phyloP scores from a whole-genome alignment of 139 green algal species.

The Dunaliella primolecta region DNA sequence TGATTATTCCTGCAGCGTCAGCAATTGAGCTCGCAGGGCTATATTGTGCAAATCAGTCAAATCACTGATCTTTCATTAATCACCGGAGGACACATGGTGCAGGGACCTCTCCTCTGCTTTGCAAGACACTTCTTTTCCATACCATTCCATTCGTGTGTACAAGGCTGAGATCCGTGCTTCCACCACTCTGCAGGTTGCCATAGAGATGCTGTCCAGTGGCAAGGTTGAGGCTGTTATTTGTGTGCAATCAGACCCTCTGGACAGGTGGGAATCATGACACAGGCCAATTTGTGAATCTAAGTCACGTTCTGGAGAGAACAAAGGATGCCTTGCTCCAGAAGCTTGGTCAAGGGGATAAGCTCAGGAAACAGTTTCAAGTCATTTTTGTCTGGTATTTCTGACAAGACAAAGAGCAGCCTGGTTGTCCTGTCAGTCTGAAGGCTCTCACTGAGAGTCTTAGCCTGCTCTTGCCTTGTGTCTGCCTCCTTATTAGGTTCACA shows the following conservation, averaged over 20 bases:
- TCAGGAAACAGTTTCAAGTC: not conserved
- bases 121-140: not conserved
- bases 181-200: slow-evolving; percentile 25
- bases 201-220: slow-evolving; percentile 79
- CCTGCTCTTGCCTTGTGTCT: not conserved
- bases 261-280: no score
- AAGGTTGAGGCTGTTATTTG: slow-evolving; percentile 95
- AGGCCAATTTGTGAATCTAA: no score
- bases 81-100: no score
- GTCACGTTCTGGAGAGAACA: no score
- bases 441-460: not conserved
- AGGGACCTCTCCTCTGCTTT: no score
- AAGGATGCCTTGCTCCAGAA: no score
- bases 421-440: not conserved
- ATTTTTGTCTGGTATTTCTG: not conserved
- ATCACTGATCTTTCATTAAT: no score
- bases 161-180: no score
- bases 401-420: not conserved
- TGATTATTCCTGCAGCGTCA: no score
- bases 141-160: not conserved
- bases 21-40: no score
- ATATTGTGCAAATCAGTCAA: not conserved
- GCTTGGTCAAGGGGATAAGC: no score
- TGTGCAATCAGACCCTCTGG: slow-evolving; percentile 41
- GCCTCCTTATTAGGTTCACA: slow-evolving; percentile 50